Evolutionary conservation across 225 moss, liverwort and hornwort species (phyloP).

Genomic region (Polytrichum commune): DNA sequence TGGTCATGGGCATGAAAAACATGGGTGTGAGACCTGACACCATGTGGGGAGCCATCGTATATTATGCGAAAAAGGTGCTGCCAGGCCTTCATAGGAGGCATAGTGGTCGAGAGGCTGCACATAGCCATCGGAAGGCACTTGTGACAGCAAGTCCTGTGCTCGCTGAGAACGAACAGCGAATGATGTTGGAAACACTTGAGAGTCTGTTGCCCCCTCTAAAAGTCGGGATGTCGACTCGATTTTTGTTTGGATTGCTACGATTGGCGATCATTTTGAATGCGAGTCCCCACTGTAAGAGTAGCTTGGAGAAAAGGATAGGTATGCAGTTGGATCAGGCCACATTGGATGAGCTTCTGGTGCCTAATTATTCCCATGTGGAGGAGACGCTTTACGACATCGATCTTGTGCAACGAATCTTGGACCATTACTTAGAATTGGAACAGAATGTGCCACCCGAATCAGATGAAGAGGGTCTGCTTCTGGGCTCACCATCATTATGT

Average conservation of each 20-base stretch:
- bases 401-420: conserved; percentile 52
- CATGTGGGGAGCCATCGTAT: conserved; percentile 51
- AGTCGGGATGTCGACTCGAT: conserved; percentile 40
- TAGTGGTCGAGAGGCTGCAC: conserved; percentile 45
- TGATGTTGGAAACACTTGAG: conserved; percentile 52
- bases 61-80: conserved; percentile 55
- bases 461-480: conserved; percentile 51
- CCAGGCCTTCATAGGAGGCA: conserved; percentile 61
- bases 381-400: conserved; percentile 69
- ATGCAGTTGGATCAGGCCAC: conserved; percentile 67
- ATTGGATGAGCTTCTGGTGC: conserved; percentile 60
- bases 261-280: conserved; percentile 59
- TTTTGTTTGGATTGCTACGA: conserved; percentile 56
- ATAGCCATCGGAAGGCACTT: conserved; percentile 30
- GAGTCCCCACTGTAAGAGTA: conserved; percentile 41
- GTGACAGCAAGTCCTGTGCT: conserved; percentile 24
- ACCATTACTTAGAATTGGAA: conserved; percentile 49
- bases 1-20: conserved; percentile 41
- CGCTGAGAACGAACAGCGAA: conserved; percentile 43
- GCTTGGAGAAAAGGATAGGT: conserved; percentile 60
- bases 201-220: conserved; percentile 45
- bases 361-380: conserved; percentile 57
- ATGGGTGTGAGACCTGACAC: conserved; percentile 42
- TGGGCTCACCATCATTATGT: conserved; percentile 48
- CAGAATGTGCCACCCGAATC: conserved; percentile 43